Conservation (phyloP, 2,329 filamentous ascomycete species). For the Arachnopeziza araneosa region DNA sequence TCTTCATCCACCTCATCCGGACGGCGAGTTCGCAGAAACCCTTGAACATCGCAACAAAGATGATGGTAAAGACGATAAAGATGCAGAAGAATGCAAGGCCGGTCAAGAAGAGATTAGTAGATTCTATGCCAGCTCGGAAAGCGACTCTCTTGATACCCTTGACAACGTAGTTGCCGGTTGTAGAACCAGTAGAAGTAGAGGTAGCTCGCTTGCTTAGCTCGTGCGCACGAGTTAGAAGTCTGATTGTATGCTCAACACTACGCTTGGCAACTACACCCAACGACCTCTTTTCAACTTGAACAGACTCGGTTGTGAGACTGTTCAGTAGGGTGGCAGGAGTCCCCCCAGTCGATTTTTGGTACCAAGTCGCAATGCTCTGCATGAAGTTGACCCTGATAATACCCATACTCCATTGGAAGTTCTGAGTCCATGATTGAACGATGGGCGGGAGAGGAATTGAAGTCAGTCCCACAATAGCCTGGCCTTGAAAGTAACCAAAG, state of each 20-base stretch:
- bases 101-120: constrained; percentile 90
- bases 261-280: constrained; percentile 46
- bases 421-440: constrained; percentile 89
- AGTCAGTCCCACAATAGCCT: constrained; percentile 84
- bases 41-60: constrained; percentile 75
- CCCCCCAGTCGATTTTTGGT: constrained; percentile 87
- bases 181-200: constrained; percentile 51
- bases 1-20: constrained; percentile 71
- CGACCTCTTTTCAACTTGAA: constrained; percentile 65
- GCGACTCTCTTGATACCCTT: constrained; percentile 85
- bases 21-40: constrained; percentile 69
- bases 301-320: constrained; percentile 66
- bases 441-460: constrained; percentile 79
- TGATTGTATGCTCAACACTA: constrained; percentile 34
- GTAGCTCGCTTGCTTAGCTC: constrained; percentile 44
- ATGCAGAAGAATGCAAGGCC: constrained; percentile 84
- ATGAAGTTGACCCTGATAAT: constrained; percentile 85
- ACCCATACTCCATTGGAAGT: constrained; percentile 98
- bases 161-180: constrained; percentile 55
- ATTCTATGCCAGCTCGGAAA: constrained; percentile 78
- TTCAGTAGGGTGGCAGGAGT: constrained; percentile 75
- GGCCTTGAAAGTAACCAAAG: constrained; percentile 90
- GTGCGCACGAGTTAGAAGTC: constrained; percentile 29
- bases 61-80: constrained; percentile 69
- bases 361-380: constrained; percentile 89